These are phyloP conservation scores for Chytriomyces sp. DNA, from an alignment of 192 early-diverging fungal species.

Conservation along the genomic window DNA sequence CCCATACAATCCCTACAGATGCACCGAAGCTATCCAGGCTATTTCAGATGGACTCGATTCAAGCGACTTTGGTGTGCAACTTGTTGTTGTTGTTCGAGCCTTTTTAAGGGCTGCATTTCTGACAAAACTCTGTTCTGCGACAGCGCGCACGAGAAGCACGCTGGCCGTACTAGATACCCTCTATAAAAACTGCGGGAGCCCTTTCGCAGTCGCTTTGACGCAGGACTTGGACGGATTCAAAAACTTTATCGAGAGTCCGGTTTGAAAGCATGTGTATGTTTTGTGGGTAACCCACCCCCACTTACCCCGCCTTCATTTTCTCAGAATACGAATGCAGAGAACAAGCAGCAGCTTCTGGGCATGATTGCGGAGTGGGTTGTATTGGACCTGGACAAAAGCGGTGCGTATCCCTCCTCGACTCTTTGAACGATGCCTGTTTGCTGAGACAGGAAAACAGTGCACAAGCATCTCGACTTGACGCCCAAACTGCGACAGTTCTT, in stretches of 20 bases:
- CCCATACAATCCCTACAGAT: too few species aligned
- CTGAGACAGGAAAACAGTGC: not conserved
- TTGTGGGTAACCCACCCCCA: too few species aligned
- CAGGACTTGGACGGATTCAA: not conserved
- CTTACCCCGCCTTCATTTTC: too few species aligned
- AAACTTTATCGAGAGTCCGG: not conserved
- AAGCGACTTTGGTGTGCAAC: not conserved
- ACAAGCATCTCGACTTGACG: not conserved
- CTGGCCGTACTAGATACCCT: not conserved
- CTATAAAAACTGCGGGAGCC: not conserved
- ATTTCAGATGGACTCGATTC: not conserved
- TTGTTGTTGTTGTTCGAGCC: not conserved
- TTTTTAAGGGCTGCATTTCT: not conserved
- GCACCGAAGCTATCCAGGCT: not conserved
- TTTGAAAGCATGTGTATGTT: too few species aligned
- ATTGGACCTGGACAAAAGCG: not conserved
- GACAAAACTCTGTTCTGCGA: too few species aligned
- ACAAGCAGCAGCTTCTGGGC: not conserved
- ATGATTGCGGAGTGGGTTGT: not conserved
- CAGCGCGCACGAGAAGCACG: not conserved
- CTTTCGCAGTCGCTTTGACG: not conserved
- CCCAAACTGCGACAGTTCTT: not conserved
- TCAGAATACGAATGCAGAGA: not conserved
- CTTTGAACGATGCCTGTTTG: too few species aligned
- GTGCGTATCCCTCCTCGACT: too few species aligned